Percentiles rank a stretch among this genome's conserved stretches.
These are phyloP conservation scores for Colletotrichum lupini DNA, from an alignment of 2,329 filamentous ascomycete species.

Conservation along the genomic window DNA sequence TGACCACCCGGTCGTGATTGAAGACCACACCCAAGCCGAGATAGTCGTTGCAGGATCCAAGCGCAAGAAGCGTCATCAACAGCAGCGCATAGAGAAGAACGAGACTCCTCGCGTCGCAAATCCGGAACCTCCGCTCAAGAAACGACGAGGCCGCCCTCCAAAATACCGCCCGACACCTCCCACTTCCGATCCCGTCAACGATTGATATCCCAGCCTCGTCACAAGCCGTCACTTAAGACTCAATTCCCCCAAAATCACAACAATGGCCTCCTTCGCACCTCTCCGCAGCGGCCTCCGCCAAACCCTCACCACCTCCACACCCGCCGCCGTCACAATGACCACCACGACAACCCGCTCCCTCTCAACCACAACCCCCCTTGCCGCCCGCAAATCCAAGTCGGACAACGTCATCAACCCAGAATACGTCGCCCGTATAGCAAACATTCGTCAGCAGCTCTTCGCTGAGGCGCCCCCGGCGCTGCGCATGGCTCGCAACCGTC, in stretches of 20 bases:
- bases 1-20: background rate
- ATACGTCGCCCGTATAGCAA: slow-evolving; percentile 55
- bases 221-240: background rate
- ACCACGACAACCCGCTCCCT: slow-evolving; percentile 39
- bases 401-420: slow-evolving; percentile 44
- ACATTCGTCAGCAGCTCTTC: slow-evolving; percentile 60
- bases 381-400: slow-evolving; percentile 40
- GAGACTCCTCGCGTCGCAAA: no score
- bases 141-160: background rate
- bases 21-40: background rate
- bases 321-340: slow-evolving; percentile 14
- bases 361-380: slow-evolving; percentile 41
- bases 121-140: background rate
- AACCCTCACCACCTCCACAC: slow-evolving; percentile 24
- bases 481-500: slow-evolving; percentile 86
- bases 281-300: slow-evolving; percentile 44
- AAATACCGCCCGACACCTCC: background rate
- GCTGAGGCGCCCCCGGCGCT: slow-evolving; percentile 73
- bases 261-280: slow-evolving; percentile 33
- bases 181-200: background rate
- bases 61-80: background rate
- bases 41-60: background rate
- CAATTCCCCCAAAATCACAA: background rate
- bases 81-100: background rate
- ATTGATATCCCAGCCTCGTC: background rate